phyloP scores from a whole-genome alignment of 306 rosid genomes.

The Glycine soja region DNA sequence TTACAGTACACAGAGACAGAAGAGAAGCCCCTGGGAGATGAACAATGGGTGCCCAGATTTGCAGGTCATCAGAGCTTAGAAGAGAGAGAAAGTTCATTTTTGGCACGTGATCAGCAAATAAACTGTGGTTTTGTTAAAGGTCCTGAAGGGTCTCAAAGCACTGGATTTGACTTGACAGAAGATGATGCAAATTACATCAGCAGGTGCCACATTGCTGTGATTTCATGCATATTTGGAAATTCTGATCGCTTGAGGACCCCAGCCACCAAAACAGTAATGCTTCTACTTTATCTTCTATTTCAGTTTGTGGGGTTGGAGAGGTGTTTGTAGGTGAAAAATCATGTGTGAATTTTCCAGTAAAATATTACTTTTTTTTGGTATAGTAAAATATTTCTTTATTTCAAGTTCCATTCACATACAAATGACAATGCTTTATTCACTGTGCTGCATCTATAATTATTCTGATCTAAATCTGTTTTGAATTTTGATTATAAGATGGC shows the following conservation, averaged over 20 bases:
- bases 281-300: constrained; percentile 30
- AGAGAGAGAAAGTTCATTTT: constrained; percentile 79
- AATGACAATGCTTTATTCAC: constrained; percentile 15
- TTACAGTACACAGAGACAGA: constrained; percentile 74
- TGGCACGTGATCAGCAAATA: constrained; percentile 82
- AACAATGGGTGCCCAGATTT: constrained; percentile 86
- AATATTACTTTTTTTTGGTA: too few relatives aligned
- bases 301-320: constrained; percentile 30
- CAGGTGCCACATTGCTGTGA: constrained; percentile 96
- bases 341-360: constrained; percentile 3
- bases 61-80: constrained; percentile 89
- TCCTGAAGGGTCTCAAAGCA: constrained; percentile 77
- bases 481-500: constrained; percentile 23
- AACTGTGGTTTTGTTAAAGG: constrained; percentile 90
- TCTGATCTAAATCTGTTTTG: constrained; percentile 3
- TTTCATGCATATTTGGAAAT: constrained; percentile 96
- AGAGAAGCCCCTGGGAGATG: constrained; percentile 66
- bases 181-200: constrained; percentile 85
- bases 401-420: constrained; percentile 18
- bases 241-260: constrained; percentile 93
- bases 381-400: neutral
- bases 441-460: constrained; percentile 15
- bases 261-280: constrained; percentile 74
- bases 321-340: neutral
- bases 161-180: constrained; percentile 96